Evolutionary conservation across 768 basidiomycete genomes (phyloP).

Genomic region (Mycena vulgaris): DNA sequence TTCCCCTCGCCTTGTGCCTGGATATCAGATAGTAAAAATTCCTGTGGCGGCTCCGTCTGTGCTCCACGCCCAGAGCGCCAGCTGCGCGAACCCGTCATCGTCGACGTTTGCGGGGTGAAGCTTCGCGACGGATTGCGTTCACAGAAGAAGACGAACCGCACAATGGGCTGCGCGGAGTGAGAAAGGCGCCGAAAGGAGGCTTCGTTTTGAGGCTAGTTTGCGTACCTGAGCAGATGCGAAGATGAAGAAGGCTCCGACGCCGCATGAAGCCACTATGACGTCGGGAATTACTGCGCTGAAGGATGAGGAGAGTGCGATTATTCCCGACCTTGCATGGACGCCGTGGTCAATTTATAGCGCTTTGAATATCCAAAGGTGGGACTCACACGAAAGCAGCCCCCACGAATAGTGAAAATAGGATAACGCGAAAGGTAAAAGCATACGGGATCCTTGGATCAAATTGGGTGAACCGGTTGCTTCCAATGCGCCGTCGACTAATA

Average conservation of each 20-base stretch:
- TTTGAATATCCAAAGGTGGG: background rate
- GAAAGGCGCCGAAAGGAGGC: background rate
- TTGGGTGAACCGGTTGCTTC: constrained; percentile 8
- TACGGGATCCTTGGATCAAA: constrained; percentile 55
- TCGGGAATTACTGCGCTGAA: constrained; percentile 34
- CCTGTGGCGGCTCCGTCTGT: background rate
- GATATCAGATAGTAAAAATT: background rate
- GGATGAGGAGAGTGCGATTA: constrained; percentile 22
- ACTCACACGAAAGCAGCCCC: constrained; percentile 35
- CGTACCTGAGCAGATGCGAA: constrained; percentile 32
- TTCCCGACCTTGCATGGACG: constrained; percentile 14
- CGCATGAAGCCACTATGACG: constrained; percentile 30
- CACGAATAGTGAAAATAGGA: constrained; percentile 28
- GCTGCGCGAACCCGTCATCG: background rate
- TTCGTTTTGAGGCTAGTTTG: no score
- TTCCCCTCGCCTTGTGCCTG: background rate
- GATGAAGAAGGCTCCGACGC: constrained; percentile 34
- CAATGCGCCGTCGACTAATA: constrained; percentile 9
- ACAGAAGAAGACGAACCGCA: constrained; percentile 28
- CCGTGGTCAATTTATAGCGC: background rate
- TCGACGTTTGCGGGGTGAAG: background rate
- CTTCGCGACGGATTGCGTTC: background rate
- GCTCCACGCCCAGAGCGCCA: background rate
- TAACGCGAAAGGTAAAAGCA: constrained; percentile 43
- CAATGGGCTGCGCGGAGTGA: constrained; percentile 10